Percentiles rank a stretch among this genome's conserved stretches.
Conservation (phyloP, 1,284 basidiomycete genomes). For the Cutaneotrichosporon dermatis region DNA sequence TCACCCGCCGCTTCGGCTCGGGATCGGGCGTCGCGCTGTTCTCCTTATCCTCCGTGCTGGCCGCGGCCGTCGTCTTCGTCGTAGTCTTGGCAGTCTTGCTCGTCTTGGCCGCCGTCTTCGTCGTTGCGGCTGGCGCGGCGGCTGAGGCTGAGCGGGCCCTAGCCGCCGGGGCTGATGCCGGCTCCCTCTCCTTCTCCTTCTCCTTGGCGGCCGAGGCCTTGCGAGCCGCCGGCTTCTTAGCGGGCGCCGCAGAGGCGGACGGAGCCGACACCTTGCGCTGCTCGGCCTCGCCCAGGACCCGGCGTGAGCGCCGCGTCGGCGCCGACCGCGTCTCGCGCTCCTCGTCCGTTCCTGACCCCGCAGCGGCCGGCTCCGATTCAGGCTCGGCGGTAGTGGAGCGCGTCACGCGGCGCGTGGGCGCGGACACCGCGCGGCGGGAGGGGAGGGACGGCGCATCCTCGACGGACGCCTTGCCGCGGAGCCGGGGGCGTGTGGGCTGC, state of each 20-base stretch:
- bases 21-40: conserved; percentile 6
- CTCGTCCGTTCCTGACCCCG: neutral
- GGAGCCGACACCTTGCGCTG: neutral
- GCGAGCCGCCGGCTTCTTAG: no score
- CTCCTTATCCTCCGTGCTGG: neutral
- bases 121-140: no score
- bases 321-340: neutral
- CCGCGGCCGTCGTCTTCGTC: no score
- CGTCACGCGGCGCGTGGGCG: neutral
- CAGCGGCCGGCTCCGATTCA: neutral
- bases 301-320: conserved; percentile 7
- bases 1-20: neutral
- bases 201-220: neutral
- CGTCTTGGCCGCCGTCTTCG: no score
- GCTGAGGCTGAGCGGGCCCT: no score
- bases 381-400: neutral
- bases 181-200: no score
- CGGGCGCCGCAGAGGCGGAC: no score
- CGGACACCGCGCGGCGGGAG: neutral
- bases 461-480: no score
- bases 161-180: no score
- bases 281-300: conserved; percentile 11
- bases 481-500: no score
- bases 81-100: no score
- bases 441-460: neutral